Evolutionary conservation across 805 yeast species (phyloP).

Genomic region (Metschnikowia dekortorum): DNA sequence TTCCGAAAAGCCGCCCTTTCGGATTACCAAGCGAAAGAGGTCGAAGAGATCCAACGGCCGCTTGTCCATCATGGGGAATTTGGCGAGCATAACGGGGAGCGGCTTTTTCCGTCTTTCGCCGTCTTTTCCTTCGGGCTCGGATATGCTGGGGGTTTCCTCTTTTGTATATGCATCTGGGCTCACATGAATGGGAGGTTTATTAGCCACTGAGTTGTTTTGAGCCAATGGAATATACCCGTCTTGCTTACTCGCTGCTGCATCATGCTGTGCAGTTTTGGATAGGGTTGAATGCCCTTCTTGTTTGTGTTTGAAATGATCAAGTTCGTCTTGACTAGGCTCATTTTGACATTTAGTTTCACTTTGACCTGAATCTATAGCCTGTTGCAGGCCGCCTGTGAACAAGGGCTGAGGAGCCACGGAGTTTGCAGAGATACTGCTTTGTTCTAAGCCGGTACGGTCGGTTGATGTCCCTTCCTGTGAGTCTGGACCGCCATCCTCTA

Average conservation of each 20-base stretch:
- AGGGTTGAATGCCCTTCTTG: too few relatives aligned
- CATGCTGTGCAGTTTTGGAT: too few relatives aligned
- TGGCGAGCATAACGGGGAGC: conserved; percentile 26
- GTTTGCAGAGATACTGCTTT: not conserved
- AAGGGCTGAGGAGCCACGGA: too few relatives aligned
- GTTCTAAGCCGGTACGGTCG: not conserved
- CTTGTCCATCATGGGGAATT: conserved; percentile 64
- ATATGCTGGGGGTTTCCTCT: not conserved
- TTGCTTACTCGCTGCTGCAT: too few relatives aligned
- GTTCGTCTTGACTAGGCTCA: too few relatives aligned
- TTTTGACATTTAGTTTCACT: too few relatives aligned
- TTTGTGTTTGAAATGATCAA: too few relatives aligned
- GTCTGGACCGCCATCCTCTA: not conserved
- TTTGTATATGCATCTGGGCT: not conserved
- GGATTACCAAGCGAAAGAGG: conserved; percentile 51
- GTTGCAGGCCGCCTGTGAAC: too few relatives aligned
- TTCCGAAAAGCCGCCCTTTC: conserved; percentile 61
- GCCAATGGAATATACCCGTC: too few relatives aligned
- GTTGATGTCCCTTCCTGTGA: not conserved
- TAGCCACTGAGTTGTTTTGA: not conserved
- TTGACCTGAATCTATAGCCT: too few relatives aligned
- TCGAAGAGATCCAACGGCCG: conserved; percentile 61
- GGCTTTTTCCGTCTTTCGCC: conserved; percentile 4
- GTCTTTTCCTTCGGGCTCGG: not conserved
- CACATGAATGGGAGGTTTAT: not conserved